Evolutionary conservation across 768 basidiomycete species (phyloP), one percentile per base, ranked within the genome.

Genomic region (Phaeotremella fagi): DNA sequence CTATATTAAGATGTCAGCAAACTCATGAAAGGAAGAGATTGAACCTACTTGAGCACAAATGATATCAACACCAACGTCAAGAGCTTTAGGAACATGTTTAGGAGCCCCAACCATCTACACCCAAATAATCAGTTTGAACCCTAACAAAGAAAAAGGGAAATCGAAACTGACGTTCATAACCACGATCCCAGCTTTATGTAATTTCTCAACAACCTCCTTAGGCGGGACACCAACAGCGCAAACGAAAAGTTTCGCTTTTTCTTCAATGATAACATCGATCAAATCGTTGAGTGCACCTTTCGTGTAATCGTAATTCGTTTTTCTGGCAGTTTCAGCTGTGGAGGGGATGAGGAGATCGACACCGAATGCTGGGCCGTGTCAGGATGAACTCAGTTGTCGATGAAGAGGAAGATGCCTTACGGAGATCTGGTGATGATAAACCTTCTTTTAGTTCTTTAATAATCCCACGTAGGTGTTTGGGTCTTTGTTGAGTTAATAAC

Each of bases 281-380:
- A 95, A 81, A 23, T 88, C 86, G 18, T 83, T 79, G 7, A 95
- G 81, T 61, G 88, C 80, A 15, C 91, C 91, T 55, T 87, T 85
- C 43, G 90, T 91, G 76, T 95, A 94, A 72, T 94, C 70, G 45
- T 72, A 67, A 72, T 92, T 94, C 22, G 91, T 94, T 79, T 90
- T 91, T 58, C 91, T 80, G 11, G 91, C 91, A 60, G 76, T 83
- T 25, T 87, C 88, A 18, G 89, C 90, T 16, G 92, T 82, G 65
- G 88, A 85, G 11, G 91, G 91, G 28, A 95, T 78, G 36, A 94
- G 81, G 45, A 97, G 78, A 70, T 97, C 91, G 42, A 97, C 89
- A 50, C 91, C 91, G 61, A 91, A 97, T 1, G 90, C 87, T 31
- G 80, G 82, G 44, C 83, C 84, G 11, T 25, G 35, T 45, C 25